Conservation (phyloP, 139 green algal genomes). For the Ulvella scutata region DNA sequence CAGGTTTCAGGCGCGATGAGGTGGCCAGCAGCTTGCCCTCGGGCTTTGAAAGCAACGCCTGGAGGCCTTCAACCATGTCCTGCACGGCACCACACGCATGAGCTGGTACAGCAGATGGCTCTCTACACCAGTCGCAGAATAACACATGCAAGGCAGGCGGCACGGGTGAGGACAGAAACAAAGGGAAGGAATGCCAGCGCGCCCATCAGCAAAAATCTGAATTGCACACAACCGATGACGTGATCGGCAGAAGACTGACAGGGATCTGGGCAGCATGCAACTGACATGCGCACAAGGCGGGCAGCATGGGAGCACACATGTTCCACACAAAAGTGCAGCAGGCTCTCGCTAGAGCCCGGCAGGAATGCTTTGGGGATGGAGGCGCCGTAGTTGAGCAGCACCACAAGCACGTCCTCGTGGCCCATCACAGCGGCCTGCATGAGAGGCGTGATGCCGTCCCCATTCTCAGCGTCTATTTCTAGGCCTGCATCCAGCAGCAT, state of each 20-base stretch:
- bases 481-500: not conserved
- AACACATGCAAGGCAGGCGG: too few relatives aligned
- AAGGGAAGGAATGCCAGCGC: too few relatives aligned
- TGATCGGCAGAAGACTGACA: not conserved
- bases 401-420: not conserved
- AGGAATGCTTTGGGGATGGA: not conserved
- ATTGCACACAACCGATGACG: not conserved
- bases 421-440: slow-evolving; percentile 21
- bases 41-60: not conserved
- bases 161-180: too few relatives aligned
- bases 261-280: not conserved
- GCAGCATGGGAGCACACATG: not conserved
- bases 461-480: slow-evolving; percentile 5
- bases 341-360: not conserved
- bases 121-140: too few relatives aligned
- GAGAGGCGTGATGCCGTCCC: slow-evolving; percentile 16
- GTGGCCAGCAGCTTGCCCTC: not conserved
- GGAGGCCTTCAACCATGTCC: not conserved
- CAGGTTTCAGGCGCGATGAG: not conserved
- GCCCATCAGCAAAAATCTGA: too few relatives aligned
- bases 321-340: not conserved
- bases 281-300: not conserved
- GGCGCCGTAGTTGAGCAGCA: slow-evolving; percentile 4
- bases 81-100: not conserved
- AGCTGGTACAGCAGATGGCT: too few relatives aligned